Conservation (phyloP, 352 stramenopile species). For the Phytophthora citricola region DNA sequence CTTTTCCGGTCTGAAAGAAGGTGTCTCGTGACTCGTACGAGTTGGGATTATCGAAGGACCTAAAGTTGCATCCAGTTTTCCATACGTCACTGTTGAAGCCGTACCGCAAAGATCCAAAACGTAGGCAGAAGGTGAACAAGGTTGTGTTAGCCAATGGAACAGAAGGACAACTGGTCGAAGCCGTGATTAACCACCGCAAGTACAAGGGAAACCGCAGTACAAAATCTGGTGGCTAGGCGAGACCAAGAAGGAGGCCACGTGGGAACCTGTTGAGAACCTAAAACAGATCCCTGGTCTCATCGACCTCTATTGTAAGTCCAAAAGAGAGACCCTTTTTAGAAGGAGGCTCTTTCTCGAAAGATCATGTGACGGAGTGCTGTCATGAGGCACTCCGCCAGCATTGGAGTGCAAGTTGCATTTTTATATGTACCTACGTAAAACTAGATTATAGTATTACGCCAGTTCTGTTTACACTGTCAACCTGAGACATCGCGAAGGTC, state of each 20-base stretch:
- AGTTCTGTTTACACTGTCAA: too few species aligned
- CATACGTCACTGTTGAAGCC: constrained; percentile 15
- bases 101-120: background rate
- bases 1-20: constrained; percentile 1
- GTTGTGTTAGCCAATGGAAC: constrained; percentile 11
- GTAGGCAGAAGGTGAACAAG: background rate
- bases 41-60: constrained; percentile 5
- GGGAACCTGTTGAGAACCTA: constrained; percentile 14
- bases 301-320: constrained; percentile 11
- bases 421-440: too few species aligned
- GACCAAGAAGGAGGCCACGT: constrained; percentile 13
- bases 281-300: constrained; percentile 18
- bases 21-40: constrained; percentile 12
- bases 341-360: too few species aligned
- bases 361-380: too few species aligned
- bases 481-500: too few species aligned
- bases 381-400: too few species aligned
- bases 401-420: too few species aligned
- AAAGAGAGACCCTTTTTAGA: background rate
- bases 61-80: constrained; percentile 12
- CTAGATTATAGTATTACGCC: too few species aligned
- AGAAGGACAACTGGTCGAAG: constrained; percentile 13
- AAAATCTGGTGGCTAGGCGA: constrained; percentile 27
- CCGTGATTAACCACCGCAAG: constrained; percentile 13
- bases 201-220: constrained; percentile 9